Evolutionary conservation across 805 yeast genomes (phyloP).

Genomic region (Metschnikowia corniflorae): DNA sequence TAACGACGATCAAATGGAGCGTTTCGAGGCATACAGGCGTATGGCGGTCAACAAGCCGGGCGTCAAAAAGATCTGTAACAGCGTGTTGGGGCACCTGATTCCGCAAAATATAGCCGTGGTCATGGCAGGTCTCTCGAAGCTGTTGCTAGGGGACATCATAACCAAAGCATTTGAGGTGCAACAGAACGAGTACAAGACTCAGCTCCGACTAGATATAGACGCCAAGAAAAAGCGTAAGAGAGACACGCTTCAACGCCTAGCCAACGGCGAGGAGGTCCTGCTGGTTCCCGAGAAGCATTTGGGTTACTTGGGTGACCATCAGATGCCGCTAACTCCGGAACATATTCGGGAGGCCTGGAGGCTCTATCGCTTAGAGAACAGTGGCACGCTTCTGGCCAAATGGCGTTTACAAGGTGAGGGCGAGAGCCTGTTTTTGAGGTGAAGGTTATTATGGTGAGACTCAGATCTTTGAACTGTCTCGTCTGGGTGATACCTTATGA

Average conservation of each 20-base stretch:
- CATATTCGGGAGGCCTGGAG: conserved; percentile 90
- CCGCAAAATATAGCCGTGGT: conserved; percentile 78
- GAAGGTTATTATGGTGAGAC: neutral
- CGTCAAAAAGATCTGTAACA: conserved; percentile 75
- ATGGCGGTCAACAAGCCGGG: conserved; percentile 61
- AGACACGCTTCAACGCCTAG: conserved; percentile 35
- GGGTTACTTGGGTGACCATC: conserved; percentile 40
- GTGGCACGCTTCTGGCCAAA: conserved; percentile 56
- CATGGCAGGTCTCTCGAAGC: conserved; percentile 82
- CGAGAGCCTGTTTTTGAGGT: conserved; percentile 63
- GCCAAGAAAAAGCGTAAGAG: conserved; percentile 34
- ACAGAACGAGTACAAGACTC: conserved; percentile 46
- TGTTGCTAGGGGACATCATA: conserved; percentile 84
- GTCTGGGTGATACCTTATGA: too few relatives aligned
- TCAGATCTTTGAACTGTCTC: too few relatives aligned
- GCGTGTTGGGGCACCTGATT: conserved; percentile 74
- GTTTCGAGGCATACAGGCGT: conserved; percentile 84
- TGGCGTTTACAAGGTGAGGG: conserved; percentile 72
- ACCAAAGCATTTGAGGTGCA: conserved; percentile 77
- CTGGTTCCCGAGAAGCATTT: conserved; percentile 20
- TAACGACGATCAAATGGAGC: conserved; percentile 76
- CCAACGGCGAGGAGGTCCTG: conserved; percentile 30
- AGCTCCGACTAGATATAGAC: conserved; percentile 33
- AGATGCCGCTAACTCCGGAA: conserved; percentile 71
- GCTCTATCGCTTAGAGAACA: conserved; percentile 62